Conservation (phyloP, 2,329 filamentous ascomycete species). For the Chrysosporium keratinophilum region DNA sequence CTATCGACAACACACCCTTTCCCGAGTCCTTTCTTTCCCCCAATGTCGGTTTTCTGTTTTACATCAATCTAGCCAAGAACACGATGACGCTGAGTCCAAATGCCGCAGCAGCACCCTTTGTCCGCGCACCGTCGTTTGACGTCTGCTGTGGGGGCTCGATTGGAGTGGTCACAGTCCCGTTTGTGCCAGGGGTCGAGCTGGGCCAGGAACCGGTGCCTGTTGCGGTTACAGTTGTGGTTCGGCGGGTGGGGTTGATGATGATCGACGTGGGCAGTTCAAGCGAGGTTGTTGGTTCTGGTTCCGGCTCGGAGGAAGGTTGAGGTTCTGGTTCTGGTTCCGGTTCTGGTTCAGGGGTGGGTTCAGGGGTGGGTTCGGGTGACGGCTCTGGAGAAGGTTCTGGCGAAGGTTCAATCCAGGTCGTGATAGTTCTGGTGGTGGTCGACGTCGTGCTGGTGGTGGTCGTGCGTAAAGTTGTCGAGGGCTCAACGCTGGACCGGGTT, state of each 20-base stretch:
- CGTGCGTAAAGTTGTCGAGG: neutral
- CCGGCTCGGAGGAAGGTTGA: neutral
- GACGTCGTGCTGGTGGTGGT: neutral
- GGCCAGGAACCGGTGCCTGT: constrained; percentile 2
- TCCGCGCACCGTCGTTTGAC: neutral
- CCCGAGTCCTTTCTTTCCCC: neutral
- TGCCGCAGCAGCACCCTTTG: neutral
- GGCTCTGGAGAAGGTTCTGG: neutral
- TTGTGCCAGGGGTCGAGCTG: neutral
- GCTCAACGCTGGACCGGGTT: neutral
- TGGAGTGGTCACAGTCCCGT: constrained; percentile 4
- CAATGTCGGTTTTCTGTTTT: neutral
- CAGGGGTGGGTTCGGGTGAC: neutral
- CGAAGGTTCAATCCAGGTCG: neutral
- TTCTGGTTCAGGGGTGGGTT: neutral
- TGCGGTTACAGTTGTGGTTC: too few relatives aligned
- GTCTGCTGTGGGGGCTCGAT: constrained; percentile 7
- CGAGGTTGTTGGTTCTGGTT: neutral
- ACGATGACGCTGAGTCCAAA: neutral
- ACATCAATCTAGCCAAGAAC: constrained; percentile 3
- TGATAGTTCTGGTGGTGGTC: neutral
- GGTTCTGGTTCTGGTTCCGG: neutral
- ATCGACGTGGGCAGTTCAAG: neutral
- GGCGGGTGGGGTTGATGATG: neutral
- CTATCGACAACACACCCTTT: neutral